These are phyloP conservation scores for Leccinum truebloodii DNA, from an alignment of 768 basidiomycete species.

Conservation along the genomic window DNA sequence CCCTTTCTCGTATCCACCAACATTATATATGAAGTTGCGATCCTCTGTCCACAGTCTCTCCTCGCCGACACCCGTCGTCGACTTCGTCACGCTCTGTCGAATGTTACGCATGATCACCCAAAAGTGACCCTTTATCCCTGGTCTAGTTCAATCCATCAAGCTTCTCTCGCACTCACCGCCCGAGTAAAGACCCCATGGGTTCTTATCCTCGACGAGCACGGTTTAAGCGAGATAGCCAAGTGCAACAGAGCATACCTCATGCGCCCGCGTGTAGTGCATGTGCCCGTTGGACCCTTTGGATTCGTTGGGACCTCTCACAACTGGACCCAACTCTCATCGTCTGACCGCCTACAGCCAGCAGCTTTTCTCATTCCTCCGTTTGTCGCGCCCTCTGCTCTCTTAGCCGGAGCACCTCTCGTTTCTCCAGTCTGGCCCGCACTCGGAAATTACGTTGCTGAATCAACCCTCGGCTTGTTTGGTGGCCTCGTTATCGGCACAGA, in stretches of 20 bases:
- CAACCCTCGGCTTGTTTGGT: conserved; percentile 34
- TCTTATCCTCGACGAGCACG: conserved; percentile 52
- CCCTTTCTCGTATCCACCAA: conserved; percentile 40
- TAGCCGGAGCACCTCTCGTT: conserved; percentile 22
- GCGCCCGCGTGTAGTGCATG: conserved; percentile 36
- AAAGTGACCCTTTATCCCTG: conserved; percentile 45
- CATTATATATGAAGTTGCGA: conserved; percentile 45
- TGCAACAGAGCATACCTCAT: conserved; percentile 42
- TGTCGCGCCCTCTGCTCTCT: conserved; percentile 39
- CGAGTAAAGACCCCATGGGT: conserved; percentile 49
- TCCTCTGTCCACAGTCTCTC: conserved; percentile 45
- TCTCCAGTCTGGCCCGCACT: conserved; percentile 27
- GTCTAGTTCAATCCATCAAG: conserved; percentile 16
- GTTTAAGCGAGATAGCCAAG: conserved; percentile 37
- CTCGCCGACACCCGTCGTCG: conserved; percentile 35
- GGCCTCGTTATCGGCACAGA: conserved; percentile 38
- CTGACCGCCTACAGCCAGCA: conserved; percentile 38
- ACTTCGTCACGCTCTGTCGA: conserved; percentile 37
- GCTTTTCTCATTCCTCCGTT: conserved; percentile 64
- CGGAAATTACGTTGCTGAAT: conserved; percentile 29
- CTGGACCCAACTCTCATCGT: conserved; percentile 35
- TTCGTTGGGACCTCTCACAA: conserved; percentile 24
- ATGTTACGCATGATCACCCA: conserved; percentile 35
- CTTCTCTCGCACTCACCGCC: conserved; percentile 39
- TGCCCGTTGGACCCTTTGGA: conserved; percentile 47